A percentile compares a stretch with the other conserved stretches of the same genome.
Evolutionary conservation across 495 filamentous ascomycete genomes (phyloP).

Genomic region (Tuber microsphaerosporum): DNA sequence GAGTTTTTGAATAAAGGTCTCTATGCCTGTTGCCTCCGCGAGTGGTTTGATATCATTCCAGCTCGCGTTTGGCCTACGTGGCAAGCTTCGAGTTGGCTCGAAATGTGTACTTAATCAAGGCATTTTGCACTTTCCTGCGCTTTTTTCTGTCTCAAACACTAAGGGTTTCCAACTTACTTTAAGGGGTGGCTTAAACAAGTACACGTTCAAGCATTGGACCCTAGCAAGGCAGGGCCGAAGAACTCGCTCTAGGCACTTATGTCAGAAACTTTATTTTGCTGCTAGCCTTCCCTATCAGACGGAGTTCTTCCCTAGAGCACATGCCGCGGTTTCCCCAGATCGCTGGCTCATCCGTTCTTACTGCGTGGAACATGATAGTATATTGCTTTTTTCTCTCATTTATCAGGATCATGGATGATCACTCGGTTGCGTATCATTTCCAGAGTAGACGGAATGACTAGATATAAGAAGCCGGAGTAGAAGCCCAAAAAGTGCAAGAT

Average conservation of each 20-base stretch:
- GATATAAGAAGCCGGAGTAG: not conserved
- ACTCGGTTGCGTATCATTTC: not conserved
- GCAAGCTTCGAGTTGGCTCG: not conserved
- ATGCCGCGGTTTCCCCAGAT: not conserved
- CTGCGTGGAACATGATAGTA: not conserved
- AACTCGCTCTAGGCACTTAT: not conserved
- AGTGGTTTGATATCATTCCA: not conserved
- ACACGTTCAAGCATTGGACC: not conserved
- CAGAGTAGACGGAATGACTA: not conserved
- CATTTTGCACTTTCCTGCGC: not conserved
- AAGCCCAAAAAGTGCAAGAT: not conserved
- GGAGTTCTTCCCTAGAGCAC: not conserved
- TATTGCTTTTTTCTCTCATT: not conserved
- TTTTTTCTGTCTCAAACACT: not conserved
- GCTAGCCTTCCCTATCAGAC: not conserved
- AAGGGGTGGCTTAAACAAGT: not conserved
- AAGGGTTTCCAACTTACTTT: not conserved
- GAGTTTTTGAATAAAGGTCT: not conserved
- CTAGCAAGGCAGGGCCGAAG: not conserved
- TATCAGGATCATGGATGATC: not conserved
- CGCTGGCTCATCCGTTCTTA: not conserved
- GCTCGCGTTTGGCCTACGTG: not conserved
- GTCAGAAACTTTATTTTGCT: not conserved
- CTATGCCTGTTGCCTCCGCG: not conserved
- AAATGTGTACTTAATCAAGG: not conserved